phyloP scores from a whole-genome alignment of 2,329 filamentous ascomycete genomes.

The Aplosporella prunicola region DNA sequence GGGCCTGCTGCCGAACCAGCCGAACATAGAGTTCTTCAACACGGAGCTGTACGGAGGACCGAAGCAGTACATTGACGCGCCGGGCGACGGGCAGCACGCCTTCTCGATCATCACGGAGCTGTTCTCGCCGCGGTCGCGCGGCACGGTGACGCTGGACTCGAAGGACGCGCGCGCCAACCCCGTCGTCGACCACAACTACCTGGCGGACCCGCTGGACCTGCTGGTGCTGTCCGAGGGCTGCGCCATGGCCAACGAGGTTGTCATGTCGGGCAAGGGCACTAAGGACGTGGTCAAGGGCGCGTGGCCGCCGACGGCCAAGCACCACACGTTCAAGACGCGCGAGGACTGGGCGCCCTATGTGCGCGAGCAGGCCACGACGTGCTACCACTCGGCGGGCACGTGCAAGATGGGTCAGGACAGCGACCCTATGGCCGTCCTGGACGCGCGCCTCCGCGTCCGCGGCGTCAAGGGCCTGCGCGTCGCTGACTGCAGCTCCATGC shows the following conservation, averaged over 20 bases:
- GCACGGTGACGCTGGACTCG: slow-evolving; percentile 19
- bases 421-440: slow-evolving; percentile 5
- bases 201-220: slow-evolving; percentile 17
- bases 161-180: slow-evolving; percentile 17
- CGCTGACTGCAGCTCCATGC: slow-evolving; percentile 26
- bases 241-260: slow-evolving; percentile 17
- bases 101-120: slow-evolving; percentile 29
- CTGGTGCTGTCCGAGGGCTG: slow-evolving; percentile 18
- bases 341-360: slow-evolving; percentile 52
- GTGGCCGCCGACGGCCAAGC: slow-evolving; percentile 35
- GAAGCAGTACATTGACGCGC: slow-evolving; percentile 47
- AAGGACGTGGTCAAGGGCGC: slow-evolving; percentile 34
- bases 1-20: slow-evolving; percentile 47
- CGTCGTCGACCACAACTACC: slow-evolving; percentile 20
- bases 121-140: slow-evolving; percentile 21
- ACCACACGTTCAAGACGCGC: slow-evolving; percentile 44
- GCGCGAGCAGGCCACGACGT: slow-evolving; percentile 33
- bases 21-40: slow-evolving; percentile 54
- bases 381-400: slow-evolving; percentile 6
- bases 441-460: not conserved
- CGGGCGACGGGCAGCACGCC: slow-evolving; percentile 43
- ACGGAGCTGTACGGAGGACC: slow-evolving; percentile 54
- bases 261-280: slow-evolving; percentile 45
- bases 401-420: slow-evolving; percentile 7
- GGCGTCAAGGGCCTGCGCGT: slow-evolving; percentile 1